Conservation (phyloP, 1,139 yeast genomes). For the Magnusiomyces tetraspermus region DNA sequence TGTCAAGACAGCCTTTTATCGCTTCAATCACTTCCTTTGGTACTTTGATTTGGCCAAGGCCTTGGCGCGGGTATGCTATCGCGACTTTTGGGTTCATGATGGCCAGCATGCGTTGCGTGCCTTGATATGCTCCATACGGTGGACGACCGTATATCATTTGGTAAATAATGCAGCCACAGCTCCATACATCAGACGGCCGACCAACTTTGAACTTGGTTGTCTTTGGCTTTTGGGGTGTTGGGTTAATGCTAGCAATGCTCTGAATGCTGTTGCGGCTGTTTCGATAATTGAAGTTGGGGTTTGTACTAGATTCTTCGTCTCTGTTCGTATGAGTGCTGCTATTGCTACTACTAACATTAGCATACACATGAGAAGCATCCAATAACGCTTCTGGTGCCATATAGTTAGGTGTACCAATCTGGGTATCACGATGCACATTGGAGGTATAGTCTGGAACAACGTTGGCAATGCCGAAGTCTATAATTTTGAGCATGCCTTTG, state of each 20-base stretch:
- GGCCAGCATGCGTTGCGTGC: slow-evolving; percentile 72
- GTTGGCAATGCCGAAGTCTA: slow-evolving; percentile 94
- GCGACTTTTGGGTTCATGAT: slow-evolving; percentile 80
- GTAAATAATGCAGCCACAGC: slow-evolving; percentile 91
- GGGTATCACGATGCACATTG: slow-evolving; percentile 81
- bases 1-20: slow-evolving; percentile 59
- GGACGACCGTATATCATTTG: slow-evolving; percentile 93
- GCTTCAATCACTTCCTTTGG: slow-evolving; percentile 64
- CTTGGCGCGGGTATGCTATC: slow-evolving; percentile 56
- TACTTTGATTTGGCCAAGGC: slow-evolving; percentile 54
- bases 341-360: slow-evolving; percentile 9
- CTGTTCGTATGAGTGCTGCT: slow-evolving; percentile 18
- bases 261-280: slow-evolving; percentile 8
- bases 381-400: slow-evolving; percentile 96
- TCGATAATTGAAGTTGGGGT: neutral
- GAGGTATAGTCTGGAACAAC: slow-evolving; percentile 90
- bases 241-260: slow-evolving; percentile 12
- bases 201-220: slow-evolving; percentile 60
- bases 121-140: slow-evolving; percentile 76
- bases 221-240: slow-evolving; percentile 20
- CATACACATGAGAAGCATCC: slow-evolving; percentile 41
- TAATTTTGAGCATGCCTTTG: slow-evolving; percentile 72
- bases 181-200: slow-evolving; percentile 94
- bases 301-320: neutral
- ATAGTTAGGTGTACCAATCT: slow-evolving; percentile 91